Evolutionary conservation across 108 stramenopile genomes (phyloP), one percentile per base, ranked within the genome.

Genomic region (Nitzschia palea): DNA sequence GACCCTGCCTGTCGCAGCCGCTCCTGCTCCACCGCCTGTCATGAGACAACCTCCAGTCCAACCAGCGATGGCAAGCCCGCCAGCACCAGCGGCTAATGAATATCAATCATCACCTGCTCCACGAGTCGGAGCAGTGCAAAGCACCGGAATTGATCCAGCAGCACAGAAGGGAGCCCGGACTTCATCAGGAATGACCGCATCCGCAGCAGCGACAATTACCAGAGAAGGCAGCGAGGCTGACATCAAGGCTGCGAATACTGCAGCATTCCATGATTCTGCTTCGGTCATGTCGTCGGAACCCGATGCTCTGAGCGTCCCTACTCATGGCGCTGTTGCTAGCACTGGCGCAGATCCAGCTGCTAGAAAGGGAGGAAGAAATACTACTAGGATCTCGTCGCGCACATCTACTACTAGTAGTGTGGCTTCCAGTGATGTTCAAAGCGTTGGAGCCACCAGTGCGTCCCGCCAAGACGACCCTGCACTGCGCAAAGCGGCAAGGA

Each of bases 31-130:
- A 3, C 5, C 10, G 10, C 26, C 26, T 55, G 27, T 12, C n/a
- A n/a, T 64, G 37, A 65, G 48, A 51, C 70, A 80, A 52, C 8
- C 40, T 1, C 33, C 35, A 31, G 67, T 80, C n/a, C n/a, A n/a
- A n/a, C n/a, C n/a, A n/a, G n/a, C n/a, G n/a, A n/a, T n/a, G n/a
- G n/a, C n/a, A n/a, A n/a, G n/a, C n/a, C n/a, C n/a, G n/a, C n/a
- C n/a, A n/a, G n/a, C n/a, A n/a, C n/a, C n/a, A n/a, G n/a, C n/a
- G n/a, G n/a, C n/a, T n/a, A n/a, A n/a, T n/a, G n/a, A n/a, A n/a
- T n/a, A n/a, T n/a, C n/a, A n/a, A n/a, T n/a, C n/a, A n/a, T n/a
- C n/a, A n/a, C n/a, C n/a, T n/a, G 29, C 54, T 6, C 31, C 31
- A 32, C 29, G n/a, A 10, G 35, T 40, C 9, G 58, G 36, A 5